Conservation (phyloP, 2,329 filamentous ascomycete genomes). For the Stagonosporopsis tanaceti region DNA sequence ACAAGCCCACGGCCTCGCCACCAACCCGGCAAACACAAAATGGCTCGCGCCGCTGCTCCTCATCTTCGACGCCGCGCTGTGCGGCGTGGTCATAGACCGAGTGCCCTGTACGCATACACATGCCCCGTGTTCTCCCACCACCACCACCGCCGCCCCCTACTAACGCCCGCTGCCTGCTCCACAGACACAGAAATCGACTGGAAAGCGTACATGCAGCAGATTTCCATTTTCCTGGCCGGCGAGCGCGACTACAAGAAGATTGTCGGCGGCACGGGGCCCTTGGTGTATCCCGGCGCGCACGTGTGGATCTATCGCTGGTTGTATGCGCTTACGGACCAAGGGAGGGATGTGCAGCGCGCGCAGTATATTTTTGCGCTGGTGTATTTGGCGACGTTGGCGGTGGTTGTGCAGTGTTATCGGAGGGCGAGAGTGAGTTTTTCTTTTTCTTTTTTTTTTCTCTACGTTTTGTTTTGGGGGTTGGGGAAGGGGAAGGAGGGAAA, state of each 20-base stretch:
- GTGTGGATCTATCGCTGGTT: constrained; percentile 88
- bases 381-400: constrained; percentile 76
- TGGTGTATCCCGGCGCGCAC: constrained; percentile 94
- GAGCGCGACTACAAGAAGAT: constrained; percentile 90
- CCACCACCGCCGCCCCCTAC: background rate
- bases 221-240: constrained; percentile 78
- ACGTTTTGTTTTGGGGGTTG: background rate
- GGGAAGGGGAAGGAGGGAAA: background rate
- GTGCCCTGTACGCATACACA: constrained; percentile 88
- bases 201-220: constrained; percentile 95
- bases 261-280: constrained; percentile 85
- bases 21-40: constrained; percentile 64
- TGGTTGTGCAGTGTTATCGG: constrained; percentile 86
- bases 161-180: background rate
- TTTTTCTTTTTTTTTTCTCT: too few relatives aligned
- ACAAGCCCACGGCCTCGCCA: constrained; percentile 51
- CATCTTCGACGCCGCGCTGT: constrained; percentile 74
- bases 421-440: constrained; percentile 66
- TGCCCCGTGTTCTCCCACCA: too few relatives aligned
- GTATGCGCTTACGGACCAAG: constrained; percentile 78
- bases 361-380: constrained; percentile 83
- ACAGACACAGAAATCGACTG: constrained; percentile 98
- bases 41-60: constrained; percentile 74
- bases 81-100: constrained; percentile 77
- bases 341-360: constrained; percentile 78